A percentile compares a stretch with the other conserved stretches of the same genome.
Evolutionary conservation across 2,329 filamentous ascomycete genomes (phyloP).

Genomic region (Xylariaceae sp.): DNA sequence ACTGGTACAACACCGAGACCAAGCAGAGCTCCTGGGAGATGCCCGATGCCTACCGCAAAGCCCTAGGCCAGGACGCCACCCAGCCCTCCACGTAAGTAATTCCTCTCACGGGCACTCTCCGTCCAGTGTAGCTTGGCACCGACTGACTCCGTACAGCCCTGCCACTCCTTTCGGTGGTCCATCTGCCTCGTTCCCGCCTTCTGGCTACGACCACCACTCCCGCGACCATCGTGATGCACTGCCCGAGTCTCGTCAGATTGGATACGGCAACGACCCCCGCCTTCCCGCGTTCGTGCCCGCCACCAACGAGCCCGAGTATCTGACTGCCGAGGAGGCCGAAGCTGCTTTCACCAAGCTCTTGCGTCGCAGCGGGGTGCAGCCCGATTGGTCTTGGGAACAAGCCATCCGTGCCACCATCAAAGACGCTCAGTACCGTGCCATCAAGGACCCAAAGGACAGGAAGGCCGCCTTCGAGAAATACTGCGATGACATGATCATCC

Average conservation of each 20-base stretch:
- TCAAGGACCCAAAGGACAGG: constrained; percentile 88
- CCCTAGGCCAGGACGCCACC: constrained; percentile 57
- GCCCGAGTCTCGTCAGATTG: constrained; percentile 55
- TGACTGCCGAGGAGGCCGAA: constrained; percentile 81
- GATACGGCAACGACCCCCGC: constrained; percentile 52
- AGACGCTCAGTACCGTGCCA: constrained; percentile 86
- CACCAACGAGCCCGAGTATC: constrained; percentile 72
- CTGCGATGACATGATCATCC: constrained; percentile 79
- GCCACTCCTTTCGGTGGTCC: constrained; percentile 42
- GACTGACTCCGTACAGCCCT: constrained; percentile 26
- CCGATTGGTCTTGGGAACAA: constrained; percentile 91
- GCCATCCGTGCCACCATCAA: constrained; percentile 80
- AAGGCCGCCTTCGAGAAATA: constrained; percentile 94
- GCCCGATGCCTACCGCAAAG: constrained; percentile 76
- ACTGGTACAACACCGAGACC: constrained; percentile 92
- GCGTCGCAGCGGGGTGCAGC: constrained; percentile 77
- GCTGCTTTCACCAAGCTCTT: constrained; percentile 89
- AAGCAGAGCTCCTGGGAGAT: constrained; percentile 94
- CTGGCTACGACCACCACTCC: constrained; percentile 22
- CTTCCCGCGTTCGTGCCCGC: constrained; percentile 59
- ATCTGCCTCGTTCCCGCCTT: constrained; percentile 29
- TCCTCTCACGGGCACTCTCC: background rate
- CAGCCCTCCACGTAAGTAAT: constrained; percentile 41
- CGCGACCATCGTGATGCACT: constrained; percentile 36
- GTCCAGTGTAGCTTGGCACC: background rate